Percentiles rank a stretch among this genome's conserved stretches.
Conservation (phyloP, 2,329 filamentous ascomycete genomes). For the Teratosphaeria destructans region DNA sequence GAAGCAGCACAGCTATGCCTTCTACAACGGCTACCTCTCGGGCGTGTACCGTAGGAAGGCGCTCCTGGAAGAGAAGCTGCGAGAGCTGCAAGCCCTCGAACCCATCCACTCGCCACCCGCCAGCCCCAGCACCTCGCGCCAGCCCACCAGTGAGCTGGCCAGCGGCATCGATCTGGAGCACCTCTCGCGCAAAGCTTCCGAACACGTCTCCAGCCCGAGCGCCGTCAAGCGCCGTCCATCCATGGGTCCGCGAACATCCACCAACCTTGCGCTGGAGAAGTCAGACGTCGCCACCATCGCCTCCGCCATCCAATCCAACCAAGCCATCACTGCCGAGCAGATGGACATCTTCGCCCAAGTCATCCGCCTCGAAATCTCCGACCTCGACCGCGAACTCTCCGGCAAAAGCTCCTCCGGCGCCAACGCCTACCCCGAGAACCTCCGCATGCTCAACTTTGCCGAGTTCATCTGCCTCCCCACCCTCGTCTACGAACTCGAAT, state of each 20-base stretch:
- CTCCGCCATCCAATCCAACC: constrained; percentile 49
- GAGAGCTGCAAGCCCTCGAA: constrained; percentile 46
- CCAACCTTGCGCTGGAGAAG: constrained; percentile 36
- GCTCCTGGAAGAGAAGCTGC: constrained; percentile 40
- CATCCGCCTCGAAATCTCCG: constrained; percentile 56
- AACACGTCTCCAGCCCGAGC: neutral
- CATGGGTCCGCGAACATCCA: constrained; percentile 30
- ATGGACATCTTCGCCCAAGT: constrained; percentile 54
- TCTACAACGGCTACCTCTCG: constrained; percentile 60
- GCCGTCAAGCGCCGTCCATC: constrained; percentile 23
- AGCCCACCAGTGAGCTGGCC: constrained; percentile 5
- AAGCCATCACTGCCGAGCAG: constrained; percentile 52
- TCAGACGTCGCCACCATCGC: constrained; percentile 53
- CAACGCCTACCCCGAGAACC: constrained; percentile 57
- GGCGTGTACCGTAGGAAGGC: constrained; percentile 47
- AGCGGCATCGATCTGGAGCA: constrained; percentile 11
- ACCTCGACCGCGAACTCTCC: constrained; percentile 53
- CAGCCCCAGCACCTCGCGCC: constrained; percentile 18
- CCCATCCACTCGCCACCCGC: constrained; percentile 30
- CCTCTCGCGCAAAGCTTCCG: neutral
- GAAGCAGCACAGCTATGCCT: constrained; percentile 74
- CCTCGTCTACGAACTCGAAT: constrained; percentile 68
- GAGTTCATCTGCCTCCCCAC: constrained; percentile 69
- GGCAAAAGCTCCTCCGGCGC: constrained; percentile 46
- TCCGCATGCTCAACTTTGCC: constrained; percentile 46